Base-by-base conservation (phyloP, 495 filamentous ascomycete species). In the Trichoderma gamsii region DNA sequence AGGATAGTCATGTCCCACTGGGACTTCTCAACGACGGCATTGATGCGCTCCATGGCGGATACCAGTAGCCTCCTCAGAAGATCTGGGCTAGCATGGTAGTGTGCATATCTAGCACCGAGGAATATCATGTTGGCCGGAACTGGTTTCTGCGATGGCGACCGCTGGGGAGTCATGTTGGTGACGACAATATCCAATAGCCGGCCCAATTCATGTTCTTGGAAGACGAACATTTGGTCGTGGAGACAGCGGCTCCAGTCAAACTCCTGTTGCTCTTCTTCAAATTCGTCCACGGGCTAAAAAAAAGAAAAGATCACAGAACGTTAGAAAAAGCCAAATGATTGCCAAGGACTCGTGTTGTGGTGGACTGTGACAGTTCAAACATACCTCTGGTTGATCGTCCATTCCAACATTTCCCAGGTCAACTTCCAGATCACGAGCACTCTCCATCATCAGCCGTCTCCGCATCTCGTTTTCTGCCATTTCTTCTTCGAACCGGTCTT, bases 1-100 rank as follows among this genome's bases (percentile, higher is more conserved):
- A 98, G 82, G 69, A 98, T 95, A 0, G 95, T 99, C 95, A 99
- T 99, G 73, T 99, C 95, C 94, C 95, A 97, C 73, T 99, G 95
- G 72, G 97, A 86, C 46, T 84, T 85, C 74, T 97, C 96, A 35
- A 99, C 92, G 51, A 97, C 92, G 66, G 91, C 88, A 72, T 98
- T 97, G 70, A 99, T 97, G 78, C 94, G 97, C 65, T 97, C 91
- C 84, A 94, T 96, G 41, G 95, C 93, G 27, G 89, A 90, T 38
- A 90, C 82, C 9, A 98, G 85, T 9, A 98, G 84, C 38, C 87
- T 89, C 16, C 83, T 88, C 16, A 99, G 79, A 11, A 99, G 81
- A 67, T 97, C 94, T 6, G 84, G 86, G 71, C 89, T 97, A 51
- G 92, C 88, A 78, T 99, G 96, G 72, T 99, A 98, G 75, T 97